Percentiles rank a stretch among this genome's conserved stretches.
Evolutionary conservation across 495 filamentous ascomycete genomes (phyloP).

Genomic region (Letharia columbiana): DNA sequence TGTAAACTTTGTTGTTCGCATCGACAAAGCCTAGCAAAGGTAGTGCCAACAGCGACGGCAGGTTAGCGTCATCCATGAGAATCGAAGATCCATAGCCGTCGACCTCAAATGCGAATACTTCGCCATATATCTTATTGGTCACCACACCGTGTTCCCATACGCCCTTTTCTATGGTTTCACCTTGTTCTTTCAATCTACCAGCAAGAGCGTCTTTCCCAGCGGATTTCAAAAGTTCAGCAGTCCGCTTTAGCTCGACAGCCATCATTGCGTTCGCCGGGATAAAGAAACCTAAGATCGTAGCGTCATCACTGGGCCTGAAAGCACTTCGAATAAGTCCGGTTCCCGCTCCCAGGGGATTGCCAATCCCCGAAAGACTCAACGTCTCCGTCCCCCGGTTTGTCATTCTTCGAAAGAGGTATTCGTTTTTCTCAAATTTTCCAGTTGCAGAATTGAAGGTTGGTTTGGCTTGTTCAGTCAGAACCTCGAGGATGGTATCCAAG

Average conservation of each 20-base stretch:
- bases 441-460: conserved; percentile 66
- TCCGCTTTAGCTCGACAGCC: conserved; percentile 76
- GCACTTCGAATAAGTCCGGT: conserved; percentile 85
- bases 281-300: conserved; percentile 91
- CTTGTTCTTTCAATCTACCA: conserved; percentile 49
- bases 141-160: conserved; percentile 88
- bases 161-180: conserved; percentile 60
- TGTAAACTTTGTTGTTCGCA: conserved; percentile 58
- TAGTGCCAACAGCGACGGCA: conserved; percentile 80
- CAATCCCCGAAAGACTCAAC: conserved; percentile 67
- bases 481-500: conserved; percentile 59
- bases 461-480: conserved; percentile 69
- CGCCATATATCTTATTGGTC: conserved; percentile 68
- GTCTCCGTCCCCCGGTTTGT: conserved; percentile 87
- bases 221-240: conserved; percentile 55
- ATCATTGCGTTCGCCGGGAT: conserved; percentile 97
- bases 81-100: conserved; percentile 89
- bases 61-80: conserved; percentile 96
- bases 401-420: conserved; percentile 76
- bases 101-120: conserved; percentile 94
- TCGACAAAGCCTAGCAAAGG: conserved; percentile 80
- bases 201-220: conserved; percentile 48
- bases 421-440: conserved; percentile 55
- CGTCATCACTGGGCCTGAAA: conserved; percentile 95
- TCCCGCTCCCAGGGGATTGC: conserved; percentile 79